Evolutionary conservation across 306 rosid genomes (phyloP).

Genomic region (Hylodesmum podocarpum): DNA sequence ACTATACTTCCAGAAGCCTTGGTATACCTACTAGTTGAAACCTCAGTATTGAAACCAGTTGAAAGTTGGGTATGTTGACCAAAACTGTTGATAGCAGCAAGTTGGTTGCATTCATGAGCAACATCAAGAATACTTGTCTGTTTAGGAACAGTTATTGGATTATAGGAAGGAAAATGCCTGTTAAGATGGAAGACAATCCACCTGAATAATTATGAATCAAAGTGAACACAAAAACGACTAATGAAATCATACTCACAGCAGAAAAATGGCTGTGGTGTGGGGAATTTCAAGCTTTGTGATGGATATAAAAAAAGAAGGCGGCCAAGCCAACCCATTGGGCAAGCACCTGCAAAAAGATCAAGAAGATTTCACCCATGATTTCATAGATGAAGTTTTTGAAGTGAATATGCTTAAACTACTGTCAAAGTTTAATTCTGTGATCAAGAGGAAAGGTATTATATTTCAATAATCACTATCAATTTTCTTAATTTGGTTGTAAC

Average conservation of each 20-base stretch:
- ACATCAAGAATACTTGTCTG: neutral
- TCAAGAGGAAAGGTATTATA: neutral
- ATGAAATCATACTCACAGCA: constrained; percentile 37
- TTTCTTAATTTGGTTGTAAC: neutral
- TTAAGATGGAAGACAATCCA: neutral
- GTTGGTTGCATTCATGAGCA: neutral
- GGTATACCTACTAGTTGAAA: neutral
- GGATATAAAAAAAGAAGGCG: constrained; percentile 36
- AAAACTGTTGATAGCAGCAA: neutral
- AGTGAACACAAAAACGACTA: neutral
- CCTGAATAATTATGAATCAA: neutral
- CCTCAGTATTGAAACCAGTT: neutral
- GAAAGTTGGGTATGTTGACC: neutral
- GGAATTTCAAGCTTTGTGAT: constrained; percentile 14
- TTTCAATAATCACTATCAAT: neutral
- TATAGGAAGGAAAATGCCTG: constrained; percentile 36
- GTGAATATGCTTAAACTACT: neutral
- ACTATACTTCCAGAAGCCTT: constrained; percentile 4
- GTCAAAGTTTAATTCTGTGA: neutral
- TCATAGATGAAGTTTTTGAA: neutral
- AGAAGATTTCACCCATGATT: neutral
- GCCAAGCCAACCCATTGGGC: constrained; percentile 34
- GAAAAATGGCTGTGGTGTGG: constrained; percentile 12
- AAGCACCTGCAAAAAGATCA: constrained; percentile 22
- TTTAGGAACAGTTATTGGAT: constrained; percentile 14